A percentile compares a stretch with the other conserved stretches of the same genome.
Evolutionary conservation across 805 yeast species (phyloP).

Genomic region (Kregervanrija pseudodelftensis): DNA sequence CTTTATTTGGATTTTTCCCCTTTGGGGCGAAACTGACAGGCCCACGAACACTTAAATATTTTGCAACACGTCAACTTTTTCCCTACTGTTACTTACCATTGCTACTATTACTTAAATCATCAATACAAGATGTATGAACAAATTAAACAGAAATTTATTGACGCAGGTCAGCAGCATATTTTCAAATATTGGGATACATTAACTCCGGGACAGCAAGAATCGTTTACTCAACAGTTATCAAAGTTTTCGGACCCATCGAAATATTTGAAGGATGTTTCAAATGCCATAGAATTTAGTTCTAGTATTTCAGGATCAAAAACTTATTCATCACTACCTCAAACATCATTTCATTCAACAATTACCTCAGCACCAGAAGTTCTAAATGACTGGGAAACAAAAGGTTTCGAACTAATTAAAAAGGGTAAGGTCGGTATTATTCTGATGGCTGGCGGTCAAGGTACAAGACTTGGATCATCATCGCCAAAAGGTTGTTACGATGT

Average conservation of each 20-base stretch:
- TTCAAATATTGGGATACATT: constrained; percentile 41
- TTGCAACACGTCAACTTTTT: too few relatives aligned
- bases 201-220: constrained; percentile 26
- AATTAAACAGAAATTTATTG: constrained; percentile 23
- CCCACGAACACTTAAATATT: too few relatives aligned
- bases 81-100: too few relatives aligned
- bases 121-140: not conserved
- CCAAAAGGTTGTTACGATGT: constrained; percentile 96
- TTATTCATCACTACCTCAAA: constrained; percentile 45
- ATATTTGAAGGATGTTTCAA: constrained; percentile 34
- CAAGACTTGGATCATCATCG: constrained; percentile 78
- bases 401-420: constrained; percentile 58
- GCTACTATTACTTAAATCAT: too few relatives aligned
- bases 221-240: constrained; percentile 35
- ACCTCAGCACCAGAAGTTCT: constrained; percentile 24
- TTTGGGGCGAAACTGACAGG: not conserved
- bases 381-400: constrained; percentile 33
- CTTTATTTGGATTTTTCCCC: not conserved
- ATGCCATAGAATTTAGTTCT: constrained; percentile 37
- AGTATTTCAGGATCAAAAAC: constrained; percentile 15
- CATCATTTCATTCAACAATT: constrained; percentile 45
- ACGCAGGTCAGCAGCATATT: constrained; percentile 48
- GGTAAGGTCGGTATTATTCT: constrained; percentile 83
- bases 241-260: constrained; percentile 34
- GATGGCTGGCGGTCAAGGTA: constrained; percentile 99